Base-by-base conservation (phyloP, 2,329 filamentous ascomycete species). In the Thielaviopsis punctulata region DNA sequence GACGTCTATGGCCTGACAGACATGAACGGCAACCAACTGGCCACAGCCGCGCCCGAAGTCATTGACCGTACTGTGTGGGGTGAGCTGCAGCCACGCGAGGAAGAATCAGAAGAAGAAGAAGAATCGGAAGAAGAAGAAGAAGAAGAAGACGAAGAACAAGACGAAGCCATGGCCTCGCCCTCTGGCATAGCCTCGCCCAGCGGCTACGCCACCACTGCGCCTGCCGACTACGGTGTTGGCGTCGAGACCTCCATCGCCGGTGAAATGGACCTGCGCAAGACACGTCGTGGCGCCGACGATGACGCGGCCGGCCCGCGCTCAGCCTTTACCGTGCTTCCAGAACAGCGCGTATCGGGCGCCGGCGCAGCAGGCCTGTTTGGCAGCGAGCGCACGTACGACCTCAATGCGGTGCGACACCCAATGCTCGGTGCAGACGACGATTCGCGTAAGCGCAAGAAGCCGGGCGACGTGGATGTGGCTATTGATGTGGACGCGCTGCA, bases 31-130 rank as follows among this genome's bases (percentile, higher is more conserved):
- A 61, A 61, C n/a, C 55, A 57, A 48, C 62, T 63, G 21, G 68
- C 71, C 55, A 60, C 62, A n/a, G 62, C 65, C 2, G 59, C 76
- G 51, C 83, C 83, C 36, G 89, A 94, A 59, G 83, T 85, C 2
- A 76, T 95, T 4, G 92, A 96, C 65, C 85, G 85, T 61, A 82
- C 78, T 13, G 72, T 94, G 1, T 98, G 92, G 92, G 92, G 92
- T 49, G 89, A 95, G 62, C 68, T 98, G 47, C 88, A 94, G 62
- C 78, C 83, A 49, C 80, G 81, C 39, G 81, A 84, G 54, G 84
- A 87, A 56, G 82, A 86, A 58, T 82, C 80, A 23, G 79, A 81
- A 56, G 82, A 85, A n/a, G 75, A 80, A 47, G 80, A 84, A 47
- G n/a, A n/a, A n/a, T 73, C 75, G 3, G 86, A 90, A 2, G 85